A percentile compares a stretch with the other conserved stretches of the same genome.
Conservation (phyloP, 2,329 filamentous ascomycete species). For the Aureobasidium sp. region DNA sequence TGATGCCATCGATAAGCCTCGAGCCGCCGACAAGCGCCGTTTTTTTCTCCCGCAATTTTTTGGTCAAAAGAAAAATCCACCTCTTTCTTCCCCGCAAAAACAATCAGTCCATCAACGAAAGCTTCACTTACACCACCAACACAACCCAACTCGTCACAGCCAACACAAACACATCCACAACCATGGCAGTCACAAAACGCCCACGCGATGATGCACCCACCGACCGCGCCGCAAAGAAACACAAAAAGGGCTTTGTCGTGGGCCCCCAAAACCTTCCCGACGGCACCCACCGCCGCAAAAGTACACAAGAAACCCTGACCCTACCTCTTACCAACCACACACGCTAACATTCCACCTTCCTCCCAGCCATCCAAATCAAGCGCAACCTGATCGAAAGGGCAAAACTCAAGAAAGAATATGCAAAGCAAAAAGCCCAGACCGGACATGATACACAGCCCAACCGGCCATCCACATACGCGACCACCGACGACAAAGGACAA, state of each 20-base stretch:
- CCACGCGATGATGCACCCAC: conserved; percentile 15
- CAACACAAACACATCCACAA: background rate
- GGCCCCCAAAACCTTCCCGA: conserved; percentile 88
- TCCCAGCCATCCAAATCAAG: conserved; percentile 77
- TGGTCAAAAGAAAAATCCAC: background rate
- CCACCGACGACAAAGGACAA: conserved; percentile 19
- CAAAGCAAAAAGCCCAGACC: conserved; percentile 66
- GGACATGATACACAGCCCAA: conserved; percentile 23
- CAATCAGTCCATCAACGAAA: background rate
- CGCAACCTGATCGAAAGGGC: conserved; percentile 81
- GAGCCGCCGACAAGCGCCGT: background rate
- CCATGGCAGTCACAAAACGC: conserved; percentile 9
- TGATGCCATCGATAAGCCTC: background rate
- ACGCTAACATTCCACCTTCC: background rate
- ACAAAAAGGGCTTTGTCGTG: conserved; percentile 69
- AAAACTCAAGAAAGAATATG: conserved; percentile 87
- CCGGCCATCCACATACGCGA: conserved; percentile 25
- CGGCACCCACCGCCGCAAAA: conserved; percentile 78
- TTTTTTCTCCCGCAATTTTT: background rate
- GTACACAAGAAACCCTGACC: conserved; percentile 30
- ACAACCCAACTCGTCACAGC: background rate
- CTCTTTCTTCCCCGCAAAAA: too few relatives aligned
- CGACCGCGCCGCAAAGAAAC: conserved; percentile 39
- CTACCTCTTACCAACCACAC: too few relatives aligned
- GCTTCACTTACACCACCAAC: background rate